These are phyloP conservation scores for Trypanosoma avium DNA, from an alignment of 208 protist species.

Conservation along the genomic window DNA sequence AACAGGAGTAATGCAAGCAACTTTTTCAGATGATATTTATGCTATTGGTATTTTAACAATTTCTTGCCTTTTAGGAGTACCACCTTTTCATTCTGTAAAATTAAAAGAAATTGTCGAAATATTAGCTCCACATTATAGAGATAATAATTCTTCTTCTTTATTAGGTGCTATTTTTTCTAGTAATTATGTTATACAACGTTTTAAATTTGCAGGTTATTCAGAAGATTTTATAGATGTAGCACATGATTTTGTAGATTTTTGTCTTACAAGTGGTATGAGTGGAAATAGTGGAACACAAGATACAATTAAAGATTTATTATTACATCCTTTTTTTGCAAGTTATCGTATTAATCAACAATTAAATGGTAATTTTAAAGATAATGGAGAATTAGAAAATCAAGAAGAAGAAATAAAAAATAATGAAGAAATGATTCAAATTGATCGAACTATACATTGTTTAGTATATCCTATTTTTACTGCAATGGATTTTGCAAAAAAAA, in stretches of 20 bases:
- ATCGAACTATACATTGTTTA: constrained; percentile 53
- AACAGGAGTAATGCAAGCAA: constrained; percentile 13
- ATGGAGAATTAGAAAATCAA: neutral
- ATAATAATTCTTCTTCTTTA: neutral
- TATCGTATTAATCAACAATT: neutral
- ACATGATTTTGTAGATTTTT: constrained; percentile 25
- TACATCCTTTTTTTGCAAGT: constrained; percentile 33
- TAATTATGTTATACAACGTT: constrained; percentile 17
- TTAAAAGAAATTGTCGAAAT: constrained; percentile 35
- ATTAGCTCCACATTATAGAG: constrained; percentile 2
- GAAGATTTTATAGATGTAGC: constrained; percentile 21
- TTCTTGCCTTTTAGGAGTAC: constrained; percentile 50
- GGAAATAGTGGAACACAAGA: neutral
- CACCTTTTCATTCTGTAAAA: constrained; percentile 46
- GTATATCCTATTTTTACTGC: constrained; percentile 52
- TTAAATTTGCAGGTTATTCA: constrained; percentile 25
- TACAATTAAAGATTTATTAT: constrained; percentile 19
- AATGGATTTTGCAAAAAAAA: constrained; percentile 21
- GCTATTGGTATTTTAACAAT: constrained; percentile 65
- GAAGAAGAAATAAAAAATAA: constrained; percentile 7
- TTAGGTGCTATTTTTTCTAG: constrained; percentile 15
- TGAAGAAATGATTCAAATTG: constrained; percentile 24
- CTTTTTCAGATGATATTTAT: constrained; percentile 66
- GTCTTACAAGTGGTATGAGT: constrained; percentile 7
- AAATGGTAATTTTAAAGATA: constrained; percentile 13